Conservation (phyloP, 2,329 filamentous ascomycete species). For the Hymenoscyphus linearis region DNA sequence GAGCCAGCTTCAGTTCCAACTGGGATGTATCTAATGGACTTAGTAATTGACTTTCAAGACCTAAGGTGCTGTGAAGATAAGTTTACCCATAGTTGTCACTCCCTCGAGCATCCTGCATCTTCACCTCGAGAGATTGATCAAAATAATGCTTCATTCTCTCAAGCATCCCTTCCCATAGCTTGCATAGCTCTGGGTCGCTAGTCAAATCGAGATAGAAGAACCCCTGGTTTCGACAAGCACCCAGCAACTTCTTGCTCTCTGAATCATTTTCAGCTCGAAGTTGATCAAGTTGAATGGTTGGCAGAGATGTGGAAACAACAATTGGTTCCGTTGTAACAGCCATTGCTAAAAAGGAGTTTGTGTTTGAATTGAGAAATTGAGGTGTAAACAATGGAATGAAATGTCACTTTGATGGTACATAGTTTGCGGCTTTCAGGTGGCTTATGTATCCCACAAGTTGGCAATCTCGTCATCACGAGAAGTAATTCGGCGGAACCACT, state of each 20-base stretch:
- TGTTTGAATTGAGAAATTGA: neutral
- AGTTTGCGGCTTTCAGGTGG: neutral
- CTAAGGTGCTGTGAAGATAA: neutral
- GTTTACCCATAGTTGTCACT: slow-evolving; percentile 4
- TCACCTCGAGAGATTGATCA: slow-evolving; percentile 7
- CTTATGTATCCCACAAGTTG: neutral
- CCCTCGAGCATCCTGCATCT: slow-evolving; percentile 8
- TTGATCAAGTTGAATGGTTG: neutral
- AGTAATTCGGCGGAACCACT: neutral
- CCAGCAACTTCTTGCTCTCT: slow-evolving; percentile 2
- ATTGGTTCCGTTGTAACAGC: neutral
- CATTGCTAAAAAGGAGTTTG: neutral
- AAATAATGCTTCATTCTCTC: slow-evolving; percentile 8
- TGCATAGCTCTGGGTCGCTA: slow-evolving; percentile 3
- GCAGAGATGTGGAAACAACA: neutral
- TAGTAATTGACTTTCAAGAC: neutral
- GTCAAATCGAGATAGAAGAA: slow-evolving; percentile 11
- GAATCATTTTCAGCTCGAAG: neutral
- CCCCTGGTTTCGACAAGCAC: slow-evolving; percentile 5
- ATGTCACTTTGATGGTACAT: neutral
- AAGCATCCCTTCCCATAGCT: slow-evolving; percentile 5
- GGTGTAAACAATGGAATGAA: neutral
- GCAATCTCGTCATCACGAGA: neutral
- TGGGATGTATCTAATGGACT: slow-evolving; percentile 2
- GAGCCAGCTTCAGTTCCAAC: slow-evolving; percentile 6